Evolutionary conservation across 1,284 basidiomycete genomes (phyloP), one percentile per base, ranked within the genome.

Genomic region (Blastosporella zonata): DNA sequence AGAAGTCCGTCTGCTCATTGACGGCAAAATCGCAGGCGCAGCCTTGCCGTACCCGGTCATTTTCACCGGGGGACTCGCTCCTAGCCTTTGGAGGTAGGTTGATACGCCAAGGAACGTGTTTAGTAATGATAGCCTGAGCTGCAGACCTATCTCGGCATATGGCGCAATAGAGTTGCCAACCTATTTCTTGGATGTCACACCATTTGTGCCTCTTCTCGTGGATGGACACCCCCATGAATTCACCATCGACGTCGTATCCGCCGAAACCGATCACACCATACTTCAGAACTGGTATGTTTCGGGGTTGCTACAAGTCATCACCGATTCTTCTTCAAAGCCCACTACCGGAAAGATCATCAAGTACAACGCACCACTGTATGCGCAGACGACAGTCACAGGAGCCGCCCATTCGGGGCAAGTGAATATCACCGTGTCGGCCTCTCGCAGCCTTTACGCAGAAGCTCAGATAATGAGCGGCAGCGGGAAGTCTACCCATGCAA

Each of bases 61-160:
- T 33, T 92, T 90, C 59, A 92, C 88, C 0, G 89, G 89, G n/a
- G 88, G 86, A 0, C 81, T 90, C 54, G 73, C 81, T 13, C 87
- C 87, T 1, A 72, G 79, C 1, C 75, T 82, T 35, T 92, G 89
- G 89, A 77, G 79, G 81, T 84, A 6, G 33, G 45, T 8, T 5
- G 13, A 13, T 25, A 15, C 4, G 21, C 28, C 6, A 18, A n/a
- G 7, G 6, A 34, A 28, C 7, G 34, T 21, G n/a, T 29, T 27
- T 12, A 20, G 36, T 33, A 4, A 25, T 39, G 38, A 48, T 23
- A 12, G 27, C 7, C 36, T 40, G 25, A 46, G 18, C 43, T 5
- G 22, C 37, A 85, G 87, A 51, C 90, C 90, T 0, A 87, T 90
- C 59, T 78, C 83, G 2, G 81, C 87, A 1, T 90, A 87, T 58